Evolutionary conservation across 805 yeast genomes (phyloP).

Genomic region (Limtongozyma cylindracea): DNA sequence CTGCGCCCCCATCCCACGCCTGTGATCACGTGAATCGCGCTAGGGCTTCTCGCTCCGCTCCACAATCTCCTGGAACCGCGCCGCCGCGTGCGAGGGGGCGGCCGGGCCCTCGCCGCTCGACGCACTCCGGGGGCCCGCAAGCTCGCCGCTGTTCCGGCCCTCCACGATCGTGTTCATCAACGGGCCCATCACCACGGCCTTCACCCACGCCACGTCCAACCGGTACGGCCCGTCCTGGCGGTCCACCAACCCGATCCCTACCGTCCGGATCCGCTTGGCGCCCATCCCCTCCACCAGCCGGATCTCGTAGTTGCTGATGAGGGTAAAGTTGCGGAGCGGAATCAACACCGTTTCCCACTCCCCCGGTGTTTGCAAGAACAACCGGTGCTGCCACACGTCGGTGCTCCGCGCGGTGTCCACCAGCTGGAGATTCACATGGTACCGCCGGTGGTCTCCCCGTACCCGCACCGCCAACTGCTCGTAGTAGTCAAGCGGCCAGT

Average conservation of each 20-base stretch:
- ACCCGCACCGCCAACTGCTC: constrained; percentile 42
- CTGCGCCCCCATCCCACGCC: no score
- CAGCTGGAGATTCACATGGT: constrained; percentile 60
- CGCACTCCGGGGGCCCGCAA: no score
- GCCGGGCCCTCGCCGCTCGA: no score
- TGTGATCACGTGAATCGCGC: no score
- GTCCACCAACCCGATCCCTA: constrained; percentile 60
- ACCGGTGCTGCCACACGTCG: constrained; percentile 62
- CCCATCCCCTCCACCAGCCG: constrained; percentile 28
- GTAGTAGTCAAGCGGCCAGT: constrained; percentile 49
- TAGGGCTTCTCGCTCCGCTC: no score
- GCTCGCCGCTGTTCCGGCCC: no score
- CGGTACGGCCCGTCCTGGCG: constrained; percentile 54
- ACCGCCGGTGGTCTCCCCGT: constrained; percentile 50
- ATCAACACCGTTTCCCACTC: constrained; percentile 69
- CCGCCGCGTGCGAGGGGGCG: no score
- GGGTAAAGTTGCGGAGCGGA: constrained; percentile 54
- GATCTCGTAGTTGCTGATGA: constrained; percentile 58
- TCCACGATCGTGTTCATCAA: no score
- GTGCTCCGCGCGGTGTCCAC: constrained; percentile 56
- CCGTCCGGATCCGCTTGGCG: constrained; percentile 35
- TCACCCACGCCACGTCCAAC: constrained; percentile 47
- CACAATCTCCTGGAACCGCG: no score
- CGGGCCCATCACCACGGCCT: no score
- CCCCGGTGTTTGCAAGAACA: constrained; percentile 46